Evolutionary conservation across 192 early-diverging fungal genomes (phyloP).

Genomic region (Funneliformis mosseae): DNA sequence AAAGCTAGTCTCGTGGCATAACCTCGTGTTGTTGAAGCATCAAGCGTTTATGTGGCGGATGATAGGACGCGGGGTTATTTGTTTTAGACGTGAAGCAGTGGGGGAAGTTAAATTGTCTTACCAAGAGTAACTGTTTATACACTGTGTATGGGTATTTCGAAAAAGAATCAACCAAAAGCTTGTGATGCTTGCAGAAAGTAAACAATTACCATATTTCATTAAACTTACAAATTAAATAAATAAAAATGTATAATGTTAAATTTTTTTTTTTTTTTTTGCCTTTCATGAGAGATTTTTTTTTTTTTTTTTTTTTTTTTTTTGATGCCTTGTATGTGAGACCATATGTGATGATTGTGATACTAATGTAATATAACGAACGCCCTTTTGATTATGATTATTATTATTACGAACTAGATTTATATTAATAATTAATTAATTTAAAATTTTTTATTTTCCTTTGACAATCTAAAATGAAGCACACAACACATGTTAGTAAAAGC

Average conservation of each 20-base stretch:
- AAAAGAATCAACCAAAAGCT: neutral
- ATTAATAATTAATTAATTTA: neutral
- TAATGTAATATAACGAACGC: neutral
- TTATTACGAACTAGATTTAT: neutral
- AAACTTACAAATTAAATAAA: neutral
- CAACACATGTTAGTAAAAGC: neutral
- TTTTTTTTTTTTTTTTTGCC: neutral
- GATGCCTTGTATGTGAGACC: no score
- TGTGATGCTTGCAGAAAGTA: neutral
- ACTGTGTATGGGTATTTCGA: neutral
- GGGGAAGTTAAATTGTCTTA: neutral
- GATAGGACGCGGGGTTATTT: neutral
- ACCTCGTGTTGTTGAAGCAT: neutral
- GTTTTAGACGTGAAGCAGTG: neutral
- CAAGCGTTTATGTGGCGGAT: neutral
- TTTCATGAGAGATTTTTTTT: no score
- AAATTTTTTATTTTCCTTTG: neutral
- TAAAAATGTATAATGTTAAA: neutral
- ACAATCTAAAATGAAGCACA: neutral
- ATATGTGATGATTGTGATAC: no score
- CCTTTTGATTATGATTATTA: neutral
- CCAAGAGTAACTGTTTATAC: neutral
- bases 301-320: no score
- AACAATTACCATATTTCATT: neutral
- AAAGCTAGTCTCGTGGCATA: neutral